Conservation (phyloP, 495 filamentous ascomycete species). For the Aspergillus baeticus region DNA sequence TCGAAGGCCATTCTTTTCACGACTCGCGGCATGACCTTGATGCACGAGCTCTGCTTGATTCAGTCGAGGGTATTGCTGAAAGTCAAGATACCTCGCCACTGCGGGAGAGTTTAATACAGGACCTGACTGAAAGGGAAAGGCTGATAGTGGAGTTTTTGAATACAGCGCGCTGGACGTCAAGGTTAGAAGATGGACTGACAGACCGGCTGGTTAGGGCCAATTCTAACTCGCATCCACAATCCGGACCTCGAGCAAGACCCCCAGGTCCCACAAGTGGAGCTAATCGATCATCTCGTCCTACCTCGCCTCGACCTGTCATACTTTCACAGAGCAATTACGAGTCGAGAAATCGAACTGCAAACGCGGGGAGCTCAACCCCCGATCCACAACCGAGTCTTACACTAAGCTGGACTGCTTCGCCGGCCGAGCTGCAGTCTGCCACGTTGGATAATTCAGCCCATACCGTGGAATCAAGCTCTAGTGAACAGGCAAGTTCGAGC, state of each 20-base stretch:
- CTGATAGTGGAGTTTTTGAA: constrained; percentile 58
- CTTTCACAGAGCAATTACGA: constrained; percentile 37
- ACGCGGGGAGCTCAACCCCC: constrained; percentile 20
- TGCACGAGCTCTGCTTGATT: constrained; percentile 32
- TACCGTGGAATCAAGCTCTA: constrained; percentile 18
- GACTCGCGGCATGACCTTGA: constrained; percentile 32
- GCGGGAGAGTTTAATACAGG: constrained; percentile 42
- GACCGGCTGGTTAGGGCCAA: constrained; percentile 31
- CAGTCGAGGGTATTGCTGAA: constrained; percentile 25
- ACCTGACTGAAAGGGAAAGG: constrained; percentile 56
- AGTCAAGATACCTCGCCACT: constrained; percentile 27
- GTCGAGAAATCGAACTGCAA: constrained; percentile 20
- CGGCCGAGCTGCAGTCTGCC: constrained; percentile 30
- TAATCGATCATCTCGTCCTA: constrained; percentile 42
- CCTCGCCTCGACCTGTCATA: constrained; percentile 40
- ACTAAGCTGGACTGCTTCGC: constrained; percentile 40
- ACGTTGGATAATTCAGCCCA: constrained; percentile 22
- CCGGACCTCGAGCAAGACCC: constrained; percentile 33
- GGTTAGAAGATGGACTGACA: constrained; percentile 33
- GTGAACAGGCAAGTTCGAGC: constrained; percentile 19
- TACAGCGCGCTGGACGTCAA: constrained; percentile 41
- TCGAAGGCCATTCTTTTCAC: constrained; percentile 17
- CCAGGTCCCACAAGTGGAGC: constrained; percentile 37
- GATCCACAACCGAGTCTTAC: constrained; percentile 38
- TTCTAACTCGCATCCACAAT: constrained; percentile 25